A percentile compares a stretch with the other conserved stretches of the same genome.
phyloP scores from a whole-genome alignment of 2,329 filamentous ascomycete genomes.

The Parastagonospora avenae region DNA sequence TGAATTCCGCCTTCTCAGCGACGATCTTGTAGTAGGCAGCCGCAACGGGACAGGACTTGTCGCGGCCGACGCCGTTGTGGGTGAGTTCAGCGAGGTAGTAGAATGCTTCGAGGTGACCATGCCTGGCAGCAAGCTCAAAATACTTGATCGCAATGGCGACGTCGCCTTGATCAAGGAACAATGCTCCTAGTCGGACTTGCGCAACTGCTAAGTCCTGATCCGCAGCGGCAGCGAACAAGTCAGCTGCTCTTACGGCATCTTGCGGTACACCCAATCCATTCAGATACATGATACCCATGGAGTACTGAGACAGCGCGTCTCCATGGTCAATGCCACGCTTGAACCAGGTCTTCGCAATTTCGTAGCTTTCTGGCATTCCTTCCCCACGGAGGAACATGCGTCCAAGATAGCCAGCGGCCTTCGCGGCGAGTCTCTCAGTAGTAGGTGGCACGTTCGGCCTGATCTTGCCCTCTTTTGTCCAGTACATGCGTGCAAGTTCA shows the following conservation, averaged over 20 bases:
- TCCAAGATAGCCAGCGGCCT: constrained; percentile 85
- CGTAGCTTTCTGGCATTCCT: constrained; percentile 77
- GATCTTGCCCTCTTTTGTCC: constrained; percentile 77
- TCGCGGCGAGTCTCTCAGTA: constrained; percentile 78
- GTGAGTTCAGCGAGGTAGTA: constrained; percentile 92
- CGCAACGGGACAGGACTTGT: constrained; percentile 77
- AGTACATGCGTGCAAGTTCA: constrained; percentile 78
- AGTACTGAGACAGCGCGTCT: constrained; percentile 84
- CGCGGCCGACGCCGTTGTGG: constrained; percentile 77
- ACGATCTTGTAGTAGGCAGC: constrained; percentile 88
- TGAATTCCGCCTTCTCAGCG: constrained; percentile 84
- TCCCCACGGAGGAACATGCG: constrained; percentile 90
- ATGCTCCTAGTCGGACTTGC: constrained; percentile 79
- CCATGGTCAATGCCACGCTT: constrained; percentile 75
- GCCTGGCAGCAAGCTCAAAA: constrained; percentile 83
- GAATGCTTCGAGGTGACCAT: constrained; percentile 84
- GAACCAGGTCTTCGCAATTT: constrained; percentile 81
- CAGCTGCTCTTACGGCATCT: constrained; percentile 73
- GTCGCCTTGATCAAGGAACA: constrained; percentile 89
- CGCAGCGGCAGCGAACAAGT: constrained; percentile 77
- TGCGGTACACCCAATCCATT: constrained; percentile 74
- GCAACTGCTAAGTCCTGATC: constrained; percentile 81
- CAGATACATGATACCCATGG: constrained; percentile 81
- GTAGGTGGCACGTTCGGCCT: constrained; percentile 71
- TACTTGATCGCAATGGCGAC: constrained; percentile 79